phyloP scores from a whole-genome alignment of 805 yeast species.

The Soucietia sequanensis region DNA sequence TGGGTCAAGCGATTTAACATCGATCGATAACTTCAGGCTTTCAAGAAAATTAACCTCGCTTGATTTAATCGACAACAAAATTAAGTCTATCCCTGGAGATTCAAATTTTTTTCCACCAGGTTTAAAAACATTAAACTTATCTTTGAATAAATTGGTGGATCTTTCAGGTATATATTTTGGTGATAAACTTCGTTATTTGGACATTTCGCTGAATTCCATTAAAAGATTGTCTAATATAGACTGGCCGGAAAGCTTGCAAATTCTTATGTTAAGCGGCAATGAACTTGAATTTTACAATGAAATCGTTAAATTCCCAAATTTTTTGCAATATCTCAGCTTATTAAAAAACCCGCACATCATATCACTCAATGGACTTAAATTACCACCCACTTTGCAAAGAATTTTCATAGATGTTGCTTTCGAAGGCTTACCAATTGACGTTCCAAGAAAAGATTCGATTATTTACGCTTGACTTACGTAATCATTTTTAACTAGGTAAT shows the following conservation, averaged over 20 bases:
- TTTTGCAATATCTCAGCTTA: slow-evolving; percentile 11
- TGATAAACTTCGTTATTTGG: slow-evolving; percentile 12
- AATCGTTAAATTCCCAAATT: slow-evolving; percentile 10
- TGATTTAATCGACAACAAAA: slow-evolving; percentile 12
- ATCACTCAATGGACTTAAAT: slow-evolving; percentile 8
- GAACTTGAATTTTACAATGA: slow-evolving; percentile 14
- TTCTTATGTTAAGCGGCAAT: slow-evolving; percentile 15
- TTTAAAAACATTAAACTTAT: slow-evolving; percentile 11
- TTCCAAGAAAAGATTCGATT: slow-evolving; percentile 2
- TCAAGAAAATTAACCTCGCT: slow-evolving; percentile 9
- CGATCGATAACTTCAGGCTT: slow-evolving; percentile 6
- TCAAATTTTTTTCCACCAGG: slow-evolving; percentile 10
- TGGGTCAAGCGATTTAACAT: slow-evolving; percentile 7
- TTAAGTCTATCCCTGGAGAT: slow-evolving; percentile 8
- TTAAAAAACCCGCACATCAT: slow-evolving; percentile 12
- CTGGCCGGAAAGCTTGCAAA: slow-evolving; percentile 11
- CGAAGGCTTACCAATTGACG: slow-evolving; percentile 1
- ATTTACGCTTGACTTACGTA: slow-evolving; percentile 1
- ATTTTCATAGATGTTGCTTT: slow-evolving; percentile 12
- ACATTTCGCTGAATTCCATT: slow-evolving; percentile 13
- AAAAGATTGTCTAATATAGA: slow-evolving; percentile 6
- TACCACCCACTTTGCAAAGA: slow-evolving; percentile 10
- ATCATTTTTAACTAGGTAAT: neutral
- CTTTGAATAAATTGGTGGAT: slow-evolving; percentile 12
- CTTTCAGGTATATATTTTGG: slow-evolving; percentile 11